phyloP scores from a whole-genome alignment of 129 eudicot species.

The Dittrichia graveolens region DNA sequence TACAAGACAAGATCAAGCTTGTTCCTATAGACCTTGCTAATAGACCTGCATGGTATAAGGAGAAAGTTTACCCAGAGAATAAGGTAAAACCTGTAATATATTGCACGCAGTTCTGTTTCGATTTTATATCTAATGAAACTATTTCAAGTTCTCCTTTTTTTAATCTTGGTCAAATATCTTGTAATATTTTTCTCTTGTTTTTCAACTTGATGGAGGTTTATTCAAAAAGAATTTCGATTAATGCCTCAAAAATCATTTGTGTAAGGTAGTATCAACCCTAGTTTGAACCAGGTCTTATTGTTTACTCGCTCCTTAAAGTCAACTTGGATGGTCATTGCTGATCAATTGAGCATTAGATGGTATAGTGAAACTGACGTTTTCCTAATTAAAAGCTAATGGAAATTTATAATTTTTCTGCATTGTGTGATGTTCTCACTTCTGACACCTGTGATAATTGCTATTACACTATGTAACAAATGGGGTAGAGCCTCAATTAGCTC shows the following conservation, averaged over 20 bases:
- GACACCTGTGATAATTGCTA: too few species aligned
- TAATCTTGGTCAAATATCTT: neutral
- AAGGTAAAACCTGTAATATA: slow-evolving; percentile 48
- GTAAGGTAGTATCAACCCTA: neutral
- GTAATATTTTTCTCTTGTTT: neutral
- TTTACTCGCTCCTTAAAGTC: too few species aligned
- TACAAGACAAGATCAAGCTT: slow-evolving; percentile 72
- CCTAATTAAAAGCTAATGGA: too few species aligned
- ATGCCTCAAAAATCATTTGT: slow-evolving; percentile 5
- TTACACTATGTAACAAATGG: too few species aligned
- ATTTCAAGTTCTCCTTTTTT: neutral
- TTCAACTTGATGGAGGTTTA: neutral
- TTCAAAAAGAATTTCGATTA: neutral
- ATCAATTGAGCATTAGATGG: too few species aligned
- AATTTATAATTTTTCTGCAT: too few species aligned
- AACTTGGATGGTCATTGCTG: too few species aligned
- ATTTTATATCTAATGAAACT: neutral
- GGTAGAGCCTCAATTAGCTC: too few species aligned
- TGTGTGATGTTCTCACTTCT: too few species aligned
- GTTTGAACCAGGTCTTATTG: neutral
- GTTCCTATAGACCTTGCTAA: slow-evolving; percentile 62
- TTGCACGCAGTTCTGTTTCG: slow-evolving; percentile 1
- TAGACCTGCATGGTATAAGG: slow-evolving; percentile 83
- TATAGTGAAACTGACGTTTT: too few species aligned
- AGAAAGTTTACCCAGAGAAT: slow-evolving; percentile 69